Base-by-base conservation (phyloP, 1,284 basidiomycete species). In the Clitocybe nebularis region DNA sequence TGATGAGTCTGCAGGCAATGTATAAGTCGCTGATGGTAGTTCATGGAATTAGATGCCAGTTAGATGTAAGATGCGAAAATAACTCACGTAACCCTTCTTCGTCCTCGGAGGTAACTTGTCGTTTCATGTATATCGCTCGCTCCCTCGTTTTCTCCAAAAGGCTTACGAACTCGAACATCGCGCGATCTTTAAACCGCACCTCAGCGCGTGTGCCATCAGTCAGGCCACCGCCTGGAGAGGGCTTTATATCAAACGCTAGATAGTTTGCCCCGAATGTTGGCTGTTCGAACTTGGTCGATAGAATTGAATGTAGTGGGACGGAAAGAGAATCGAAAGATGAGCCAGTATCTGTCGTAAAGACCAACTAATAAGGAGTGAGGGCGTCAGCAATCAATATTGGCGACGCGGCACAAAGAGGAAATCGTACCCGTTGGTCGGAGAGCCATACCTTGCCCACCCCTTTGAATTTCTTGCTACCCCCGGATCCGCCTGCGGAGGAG, bases 141-240 rank as follows among this genome's bases (percentile, higher is more conserved):
- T 88, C 84, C 39, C 86, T 74, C 24, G 82, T 78, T 68, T 88
- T 87, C 64, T 87, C 83, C 39, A 90, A 59, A 20, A 76, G 58
- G 43, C 74, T 77, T 21, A 81, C 78, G 54, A 89, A 89, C 58
- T 79, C 71, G 54, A 87, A 87, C 68, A 89, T 76, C 6, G 77
- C 75, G 39, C 74, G 69, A 55, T 85, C 74, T 55, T 73, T 77
- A 57, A 86, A 73, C 45, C 86, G 72, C 24, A 89, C 64, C 59
- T 89, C 83, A 1, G 73, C 75, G 40, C 61, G 74, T 16, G 84
- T 82, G 0, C 81, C 83, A 1, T 73, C 64, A 0, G 72, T 74
- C 21, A 89, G 64, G 7, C 81, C 81, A 13, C 86, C 86, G 13
- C 72, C 77, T 0, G 71, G 57, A 0, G 82, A 71, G 7, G 88